Evolutionary conservation across 2,329 filamentous ascomycete genomes (phyloP).

Genomic region (Ustilaginoidea virens): DNA sequence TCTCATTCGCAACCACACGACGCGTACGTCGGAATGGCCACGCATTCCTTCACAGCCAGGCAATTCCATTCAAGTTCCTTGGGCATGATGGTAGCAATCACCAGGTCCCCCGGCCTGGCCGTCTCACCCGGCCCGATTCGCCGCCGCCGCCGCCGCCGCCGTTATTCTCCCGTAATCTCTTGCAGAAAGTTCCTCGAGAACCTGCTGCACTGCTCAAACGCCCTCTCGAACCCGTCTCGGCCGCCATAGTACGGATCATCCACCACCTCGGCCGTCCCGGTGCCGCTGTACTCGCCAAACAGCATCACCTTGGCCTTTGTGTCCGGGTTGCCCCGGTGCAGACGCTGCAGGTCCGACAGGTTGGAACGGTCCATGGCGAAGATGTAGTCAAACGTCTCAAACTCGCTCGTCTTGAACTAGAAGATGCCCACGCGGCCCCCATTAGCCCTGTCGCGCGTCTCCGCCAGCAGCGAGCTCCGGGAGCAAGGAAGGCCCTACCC

Average conservation of each 20-base stretch:
- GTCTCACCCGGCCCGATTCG: too few relatives aligned
- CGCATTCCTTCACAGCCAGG: too few relatives aligned
- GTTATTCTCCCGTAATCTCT: slow-evolving; percentile 25
- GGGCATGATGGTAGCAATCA: too few relatives aligned
- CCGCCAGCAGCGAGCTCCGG: too few relatives aligned
- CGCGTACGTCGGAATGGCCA: too few relatives aligned
- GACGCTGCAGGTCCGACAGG: slow-evolving; percentile 49
- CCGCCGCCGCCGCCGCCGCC: too few relatives aligned
- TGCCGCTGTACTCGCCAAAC: slow-evolving; percentile 70
- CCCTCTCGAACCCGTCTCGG: slow-evolving; percentile 61
- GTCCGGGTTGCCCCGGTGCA: slow-evolving; percentile 41
- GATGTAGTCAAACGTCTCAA: slow-evolving; percentile 78
- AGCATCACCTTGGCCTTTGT: slow-evolving; percentile 55
- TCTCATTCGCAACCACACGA: too few relatives aligned
- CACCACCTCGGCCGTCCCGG: slow-evolving; percentile 50
- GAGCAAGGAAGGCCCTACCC: too few relatives aligned
- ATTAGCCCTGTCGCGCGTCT: too few relatives aligned
- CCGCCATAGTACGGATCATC: slow-evolving; percentile 91
- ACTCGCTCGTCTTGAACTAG: slow-evolving; percentile 50
- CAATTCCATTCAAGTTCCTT: too few relatives aligned
- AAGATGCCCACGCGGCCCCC: background rate
- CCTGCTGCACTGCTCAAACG: slow-evolving; percentile 69
- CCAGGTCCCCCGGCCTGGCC: too few relatives aligned
- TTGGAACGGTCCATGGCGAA: slow-evolving; percentile 89
- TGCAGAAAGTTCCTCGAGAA: slow-evolving; percentile 66